Percentiles rank a stretch among this genome's conserved stretches.
These are phyloP conservation scores for Tubosaeta sp. DNA, from an alignment of 768 basidiomycete genomes.

Conservation along the genomic window DNA sequence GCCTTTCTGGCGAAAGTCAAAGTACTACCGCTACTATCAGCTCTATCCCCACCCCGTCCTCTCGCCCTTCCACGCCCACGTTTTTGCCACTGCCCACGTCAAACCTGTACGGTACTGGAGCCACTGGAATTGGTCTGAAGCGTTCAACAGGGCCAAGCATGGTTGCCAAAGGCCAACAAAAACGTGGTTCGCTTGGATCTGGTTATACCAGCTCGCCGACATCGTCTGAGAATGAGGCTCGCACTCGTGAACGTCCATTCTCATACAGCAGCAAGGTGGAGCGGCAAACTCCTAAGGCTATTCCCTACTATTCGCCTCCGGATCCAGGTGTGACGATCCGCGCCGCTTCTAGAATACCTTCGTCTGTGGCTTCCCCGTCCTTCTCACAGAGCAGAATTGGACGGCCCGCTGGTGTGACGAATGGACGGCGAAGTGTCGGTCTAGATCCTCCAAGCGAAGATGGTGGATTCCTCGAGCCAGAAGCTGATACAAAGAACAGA, in stretches of 20 bases:
- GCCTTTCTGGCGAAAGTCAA: slow-evolving; percentile 60
- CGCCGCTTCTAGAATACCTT: slow-evolving; percentile 37
- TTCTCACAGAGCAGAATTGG: slow-evolving; percentile 46
- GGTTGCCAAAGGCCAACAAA: slow-evolving; percentile 40
- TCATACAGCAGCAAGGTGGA: slow-evolving; percentile 25
- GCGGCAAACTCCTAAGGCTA: slow-evolving; percentile 28
- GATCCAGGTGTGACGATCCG: slow-evolving; percentile 48
- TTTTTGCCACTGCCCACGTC: slow-evolving; percentile 67
- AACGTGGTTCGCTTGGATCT: slow-evolving; percentile 62
- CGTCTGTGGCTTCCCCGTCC: slow-evolving; percentile 33
- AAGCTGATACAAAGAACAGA: slow-evolving; percentile 19
- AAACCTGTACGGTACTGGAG: slow-evolving; percentile 41
- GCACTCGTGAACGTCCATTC: slow-evolving; percentile 24
- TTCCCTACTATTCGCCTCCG: slow-evolving; percentile 40
- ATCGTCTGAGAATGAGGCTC: slow-evolving; percentile 26
- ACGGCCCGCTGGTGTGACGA: slow-evolving; percentile 34
- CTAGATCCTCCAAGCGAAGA: slow-evolving; percentile 25
- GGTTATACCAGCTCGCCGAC: slow-evolving; percentile 31
- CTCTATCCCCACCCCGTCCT: slow-evolving; percentile 61
- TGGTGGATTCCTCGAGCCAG: slow-evolving; percentile 14
- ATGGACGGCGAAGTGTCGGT: slow-evolving; percentile 42
- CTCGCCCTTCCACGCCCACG: slow-evolving; percentile 73
- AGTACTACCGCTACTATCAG: slow-evolving; percentile 54
- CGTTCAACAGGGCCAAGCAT: slow-evolving; percentile 52
- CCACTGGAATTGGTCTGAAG: slow-evolving; percentile 46